Conservation (phyloP, 495 filamentous ascomycete species). For the Tuber borchii region DNA sequence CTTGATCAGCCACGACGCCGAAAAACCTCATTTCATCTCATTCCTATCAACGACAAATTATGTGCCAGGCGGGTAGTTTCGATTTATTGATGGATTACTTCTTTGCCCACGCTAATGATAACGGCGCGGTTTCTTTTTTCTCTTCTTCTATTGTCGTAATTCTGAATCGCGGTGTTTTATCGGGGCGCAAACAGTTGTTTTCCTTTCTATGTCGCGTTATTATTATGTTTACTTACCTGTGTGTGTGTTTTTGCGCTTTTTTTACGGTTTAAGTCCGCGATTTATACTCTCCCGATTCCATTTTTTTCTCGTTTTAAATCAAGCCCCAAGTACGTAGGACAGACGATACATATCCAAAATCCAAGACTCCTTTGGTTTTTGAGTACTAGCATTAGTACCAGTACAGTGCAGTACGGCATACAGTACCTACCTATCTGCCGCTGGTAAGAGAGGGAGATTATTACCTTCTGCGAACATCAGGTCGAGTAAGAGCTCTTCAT, state of each 20-base stretch:
- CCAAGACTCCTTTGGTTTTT: not conserved
- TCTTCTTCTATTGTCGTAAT: not conserved
- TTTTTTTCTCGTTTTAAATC: not conserved
- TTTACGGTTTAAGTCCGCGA: not conserved
- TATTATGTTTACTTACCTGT: not conserved
- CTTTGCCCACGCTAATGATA: not conserved
- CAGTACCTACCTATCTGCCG: not conserved
- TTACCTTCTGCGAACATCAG: not conserved
- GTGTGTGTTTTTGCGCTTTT: not conserved
- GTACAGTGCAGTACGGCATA: not conserved
- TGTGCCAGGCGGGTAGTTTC: not conserved
- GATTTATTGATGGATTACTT: not conserved
- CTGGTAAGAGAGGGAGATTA: not conserved
- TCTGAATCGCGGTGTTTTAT: not conserved
- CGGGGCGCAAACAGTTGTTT: not conserved
- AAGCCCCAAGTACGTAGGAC: not conserved
- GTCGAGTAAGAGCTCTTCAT: not conserved
- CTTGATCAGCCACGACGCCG: not conserved
- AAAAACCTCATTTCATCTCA: not conserved
- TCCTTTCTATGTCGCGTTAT: not conserved
- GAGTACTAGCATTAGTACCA: not conserved
- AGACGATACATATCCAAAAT: not conserved
- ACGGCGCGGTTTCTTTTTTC: not conserved
- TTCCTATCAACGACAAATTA: constrained; percentile 2
- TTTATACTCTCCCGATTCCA: not conserved